Conservation (phyloP, 2,329 filamentous ascomycete genomes). For the Trichoderma brevicompactum region DNA sequence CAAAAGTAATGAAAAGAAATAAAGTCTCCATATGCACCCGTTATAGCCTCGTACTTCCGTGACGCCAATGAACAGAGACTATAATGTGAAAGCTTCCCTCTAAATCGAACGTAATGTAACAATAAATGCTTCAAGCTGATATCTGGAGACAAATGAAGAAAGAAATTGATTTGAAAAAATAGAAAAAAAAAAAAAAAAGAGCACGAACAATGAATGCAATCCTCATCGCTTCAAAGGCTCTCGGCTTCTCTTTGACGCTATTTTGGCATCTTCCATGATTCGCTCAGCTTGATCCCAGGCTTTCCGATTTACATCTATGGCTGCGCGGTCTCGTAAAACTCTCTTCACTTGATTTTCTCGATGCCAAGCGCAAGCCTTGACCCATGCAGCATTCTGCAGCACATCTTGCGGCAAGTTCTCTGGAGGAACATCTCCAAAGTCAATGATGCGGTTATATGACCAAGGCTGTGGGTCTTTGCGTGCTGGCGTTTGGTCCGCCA, state of each 20-base stretch:
- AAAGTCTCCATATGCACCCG: background rate
- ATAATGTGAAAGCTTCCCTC: background rate
- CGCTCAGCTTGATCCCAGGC: conserved; percentile 16
- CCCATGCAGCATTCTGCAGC: conserved; percentile 50
- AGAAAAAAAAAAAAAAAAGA: background rate
- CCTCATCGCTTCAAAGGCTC: background rate
- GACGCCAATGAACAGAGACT: conserved; percentile 8
- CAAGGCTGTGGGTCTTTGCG: conserved; percentile 40
- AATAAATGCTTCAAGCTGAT: background rate
- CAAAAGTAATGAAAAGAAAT: too few relatives aligned
- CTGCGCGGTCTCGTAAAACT: conserved; percentile 12
- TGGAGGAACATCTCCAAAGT: conserved; percentile 46
- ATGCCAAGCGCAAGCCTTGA: conserved; percentile 46
- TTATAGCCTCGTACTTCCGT: conserved; percentile 10
- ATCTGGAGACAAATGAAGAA: background rate
- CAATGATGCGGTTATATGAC: conserved; percentile 37
- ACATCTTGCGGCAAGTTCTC: conserved; percentile 52
- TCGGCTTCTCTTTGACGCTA: background rate
- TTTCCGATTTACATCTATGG: background rate
- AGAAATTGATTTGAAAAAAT: background rate
- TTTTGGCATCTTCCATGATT: conserved; percentile 11
- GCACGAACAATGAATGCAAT: background rate
- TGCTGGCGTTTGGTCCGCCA: background rate
- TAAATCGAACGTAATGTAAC: background rate
- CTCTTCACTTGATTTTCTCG: conserved; percentile 36